Percentiles rank a stretch among this genome's conserved stretches.
Evolutionary conservation across 768 basidiomycete genomes (phyloP).

Genomic region (Leccinum arenicola): DNA sequence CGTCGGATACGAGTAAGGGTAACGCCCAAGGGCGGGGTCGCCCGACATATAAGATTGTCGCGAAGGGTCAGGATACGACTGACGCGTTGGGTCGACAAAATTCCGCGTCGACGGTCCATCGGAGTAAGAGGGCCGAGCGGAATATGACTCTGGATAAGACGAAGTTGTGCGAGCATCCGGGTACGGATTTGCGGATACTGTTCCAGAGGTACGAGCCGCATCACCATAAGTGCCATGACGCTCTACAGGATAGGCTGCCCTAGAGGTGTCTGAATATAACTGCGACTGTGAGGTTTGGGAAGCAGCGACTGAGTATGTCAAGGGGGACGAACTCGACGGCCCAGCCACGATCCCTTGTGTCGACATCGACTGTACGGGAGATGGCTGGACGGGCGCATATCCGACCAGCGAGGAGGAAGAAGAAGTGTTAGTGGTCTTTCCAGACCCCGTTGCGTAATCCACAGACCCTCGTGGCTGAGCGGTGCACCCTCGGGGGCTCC

Average conservation of each 20-base stretch:
- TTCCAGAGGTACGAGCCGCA: constrained; percentile 14
- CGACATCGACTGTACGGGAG: constrained; percentile 25
- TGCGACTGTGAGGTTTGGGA: constrained; percentile 25
- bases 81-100: constrained; percentile 20
- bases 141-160: constrained; percentile 26
- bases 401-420: constrained; percentile 28
- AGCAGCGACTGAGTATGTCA: constrained; percentile 20
- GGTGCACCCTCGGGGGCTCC: constrained; percentile 44
- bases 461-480: constrained; percentile 25
- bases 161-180: constrained; percentile 22
- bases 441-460: constrained; percentile 23
- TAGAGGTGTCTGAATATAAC: constrained; percentile 25
- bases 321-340: constrained; percentile 23
- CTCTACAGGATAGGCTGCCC: constrained; percentile 20
- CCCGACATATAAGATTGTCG: constrained; percentile 27
- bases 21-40: constrained; percentile 22
- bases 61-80: constrained; percentile 26
- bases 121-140: constrained; percentile 25
- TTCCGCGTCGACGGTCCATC: constrained; percentile 25
- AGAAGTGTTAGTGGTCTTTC: constrained; percentile 16
- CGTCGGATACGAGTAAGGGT: constrained; percentile 40
- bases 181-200: constrained; percentile 27
- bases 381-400: constrained; percentile 19
- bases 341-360: constrained; percentile 17
- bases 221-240: constrained; percentile 24